Conservation (phyloP, 164 flowering plant genomes). For the Paratinospora sagittata region DNA sequence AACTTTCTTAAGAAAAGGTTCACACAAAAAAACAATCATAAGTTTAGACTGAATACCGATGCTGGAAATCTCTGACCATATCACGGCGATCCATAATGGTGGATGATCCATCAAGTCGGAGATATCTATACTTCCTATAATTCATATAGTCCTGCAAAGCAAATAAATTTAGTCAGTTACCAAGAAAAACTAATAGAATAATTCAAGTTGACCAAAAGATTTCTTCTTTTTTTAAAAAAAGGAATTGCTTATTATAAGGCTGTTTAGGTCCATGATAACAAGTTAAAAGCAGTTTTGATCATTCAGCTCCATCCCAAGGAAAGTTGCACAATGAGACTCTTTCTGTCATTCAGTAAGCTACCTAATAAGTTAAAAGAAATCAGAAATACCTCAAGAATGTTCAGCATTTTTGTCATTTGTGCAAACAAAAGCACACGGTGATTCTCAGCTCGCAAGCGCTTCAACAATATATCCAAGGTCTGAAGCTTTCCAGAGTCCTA, state of each 20-base stretch:
- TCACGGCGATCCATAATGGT: constrained; percentile 96
- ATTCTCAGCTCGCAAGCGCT: constrained; percentile 85
- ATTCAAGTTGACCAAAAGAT: background rate
- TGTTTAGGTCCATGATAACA: background rate
- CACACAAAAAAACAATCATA: background rate
- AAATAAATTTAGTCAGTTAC: constrained; percentile 9
- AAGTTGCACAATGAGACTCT: background rate
- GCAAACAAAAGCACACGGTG: constrained; percentile 97
- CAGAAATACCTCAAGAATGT: constrained; percentile 87
- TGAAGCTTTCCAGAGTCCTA: constrained; percentile 99
- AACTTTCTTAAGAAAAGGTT: background rate
- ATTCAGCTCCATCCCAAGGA: background rate
- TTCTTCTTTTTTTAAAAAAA: too few species aligned
- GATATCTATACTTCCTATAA: constrained; percentile 83
- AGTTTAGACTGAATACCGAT: constrained; percentile 38
- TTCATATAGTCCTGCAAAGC: constrained; percentile 96
- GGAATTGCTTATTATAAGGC: background rate
- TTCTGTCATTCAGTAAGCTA: background rate
- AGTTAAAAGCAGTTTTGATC: background rate
- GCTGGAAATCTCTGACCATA: constrained; percentile 98
- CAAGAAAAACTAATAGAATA: background rate
- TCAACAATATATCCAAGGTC: constrained; percentile 84
- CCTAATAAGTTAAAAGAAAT: constrained; percentile 7
- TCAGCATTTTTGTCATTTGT: constrained; percentile 98
- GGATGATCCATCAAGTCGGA: constrained; percentile 96